Conservation (phyloP, 1,284 basidiomycete genomes). For the Ceratobasidium sp. region DNA sequence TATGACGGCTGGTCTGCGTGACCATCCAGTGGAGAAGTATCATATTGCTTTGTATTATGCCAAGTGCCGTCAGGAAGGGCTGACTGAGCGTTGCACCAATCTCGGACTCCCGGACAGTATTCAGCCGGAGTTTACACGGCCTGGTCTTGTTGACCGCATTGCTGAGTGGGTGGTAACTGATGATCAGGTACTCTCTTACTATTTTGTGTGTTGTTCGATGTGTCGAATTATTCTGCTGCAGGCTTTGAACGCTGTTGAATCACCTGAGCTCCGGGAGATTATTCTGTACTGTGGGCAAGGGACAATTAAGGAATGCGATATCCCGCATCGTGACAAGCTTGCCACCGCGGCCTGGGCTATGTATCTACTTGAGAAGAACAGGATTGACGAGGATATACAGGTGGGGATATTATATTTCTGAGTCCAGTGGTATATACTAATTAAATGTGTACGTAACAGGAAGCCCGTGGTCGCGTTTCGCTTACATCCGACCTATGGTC, state of each 20-base stretch:
- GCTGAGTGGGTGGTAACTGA: background rate
- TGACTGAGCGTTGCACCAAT: background rate
- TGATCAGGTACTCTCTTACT: no score
- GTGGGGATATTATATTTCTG: background rate
- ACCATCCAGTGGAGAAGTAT: slow-evolving; percentile 27
- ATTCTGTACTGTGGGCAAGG: no score
- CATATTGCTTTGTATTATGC: background rate
- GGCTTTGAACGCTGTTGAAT: no score
- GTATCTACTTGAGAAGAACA: slow-evolving; percentile 14
- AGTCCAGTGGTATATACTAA: no score
- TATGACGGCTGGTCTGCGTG: background rate
- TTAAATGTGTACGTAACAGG: no score
- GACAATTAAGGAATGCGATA: no score
- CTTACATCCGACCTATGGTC: slow-evolving; percentile 43
- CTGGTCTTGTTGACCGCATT: background rate
- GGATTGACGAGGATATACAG: slow-evolving; percentile 26
- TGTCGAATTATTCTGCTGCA: no score
- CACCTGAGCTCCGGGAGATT: no score
- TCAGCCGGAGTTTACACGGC: background rate
- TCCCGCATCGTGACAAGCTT: slow-evolving; percentile 42
- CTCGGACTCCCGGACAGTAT: background rate
- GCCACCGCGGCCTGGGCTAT: slow-evolving; percentile 13
- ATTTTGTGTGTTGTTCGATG: no score
- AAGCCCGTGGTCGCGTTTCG: slow-evolving; percentile 38
- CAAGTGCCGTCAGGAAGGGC: slow-evolving; percentile 9